Evolutionary conservation across 192 early-diverging fungal genomes (phyloP), one percentile per base, ranked within the genome.

Genomic region (Gamsiella multidivaricata): DNA sequence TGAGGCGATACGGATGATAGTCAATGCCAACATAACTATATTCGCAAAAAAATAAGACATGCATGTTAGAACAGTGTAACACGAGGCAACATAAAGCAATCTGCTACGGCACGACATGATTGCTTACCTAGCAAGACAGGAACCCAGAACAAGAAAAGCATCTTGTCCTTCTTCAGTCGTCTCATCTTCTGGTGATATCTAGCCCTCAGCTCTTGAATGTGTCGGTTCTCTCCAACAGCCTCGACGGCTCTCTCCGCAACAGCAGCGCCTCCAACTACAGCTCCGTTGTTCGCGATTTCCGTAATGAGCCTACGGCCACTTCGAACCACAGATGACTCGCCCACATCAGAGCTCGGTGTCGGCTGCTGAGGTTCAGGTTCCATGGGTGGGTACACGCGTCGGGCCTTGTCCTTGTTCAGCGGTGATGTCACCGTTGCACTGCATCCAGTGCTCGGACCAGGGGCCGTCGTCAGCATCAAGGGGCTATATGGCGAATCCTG

Each of bases 61-160:
- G 37, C 12, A 15, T 25, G 51, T 34, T 47, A 46, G 45, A 7
- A 41, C 39, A 14, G 7, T 41, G 39, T 10, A 41, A 41, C 7
- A 41, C 7, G 14, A 41, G 14, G 5, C 37, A 39, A 39, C 37
- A 39, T 39, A 5, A 39, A 39, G 5, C 37, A 39, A 39, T 39
- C 5, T 5, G 12, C 5, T 12, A 39, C 37, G 12, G 37, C 37
- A 39, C 37, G 47, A 22, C 14, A 17, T 1, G 23, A 9, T 57
- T 23, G 5, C 47, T 62, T 62, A 62, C 60, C 72, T 18, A 86
- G 61, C 42, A 88, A 53, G 7, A 85, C 59, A 17, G 87, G 87
- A 15, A 88, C 73, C 87, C 87, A 88, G 61, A 88, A 88, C 36
- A 87, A 54, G 66, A 83, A 86, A n/a, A 88, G 53, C 61, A 84